These are phyloP conservation scores for Dendrothele bispora DNA, from an alignment of 768 basidiomycete species.

Conservation along the genomic window DNA sequence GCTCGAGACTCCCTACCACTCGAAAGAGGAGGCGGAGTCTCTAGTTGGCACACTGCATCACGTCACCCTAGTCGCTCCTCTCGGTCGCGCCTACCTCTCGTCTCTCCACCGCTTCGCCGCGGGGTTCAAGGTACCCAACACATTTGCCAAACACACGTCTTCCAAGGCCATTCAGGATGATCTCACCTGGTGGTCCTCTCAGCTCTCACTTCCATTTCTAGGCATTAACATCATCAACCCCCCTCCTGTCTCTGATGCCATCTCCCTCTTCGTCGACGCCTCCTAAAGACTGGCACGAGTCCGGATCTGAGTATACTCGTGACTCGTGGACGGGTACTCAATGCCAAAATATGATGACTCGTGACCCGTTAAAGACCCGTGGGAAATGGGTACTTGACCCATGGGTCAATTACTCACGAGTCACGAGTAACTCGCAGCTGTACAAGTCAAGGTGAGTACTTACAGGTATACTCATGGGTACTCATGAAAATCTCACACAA, in stretches of 20 bases:
- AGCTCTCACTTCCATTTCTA: neutral
- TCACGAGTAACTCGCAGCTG: too few relatives aligned
- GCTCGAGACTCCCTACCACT: slow-evolving; percentile 3
- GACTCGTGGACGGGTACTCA: too few relatives aligned
- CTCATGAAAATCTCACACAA: too few relatives aligned
- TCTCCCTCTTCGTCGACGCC: slow-evolving; percentile 39
- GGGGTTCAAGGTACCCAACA: slow-evolving; percentile 16
- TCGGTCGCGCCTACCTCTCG: slow-evolving; percentile 28
- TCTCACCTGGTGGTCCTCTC: neutral
- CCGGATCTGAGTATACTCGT: too few relatives aligned
- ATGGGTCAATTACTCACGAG: too few relatives aligned
- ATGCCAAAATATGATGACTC: too few relatives aligned
- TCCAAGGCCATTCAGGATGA: neutral
- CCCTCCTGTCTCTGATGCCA: slow-evolving; percentile 15
- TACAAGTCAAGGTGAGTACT: too few relatives aligned
- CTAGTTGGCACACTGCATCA: slow-evolving; percentile 37
- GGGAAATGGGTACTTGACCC: too few relatives aligned
- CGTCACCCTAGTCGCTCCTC: slow-evolving; percentile 27
- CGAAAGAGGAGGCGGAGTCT: slow-evolving; percentile 20
- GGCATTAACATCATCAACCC: slow-evolving; percentile 7
- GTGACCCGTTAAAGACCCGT: too few relatives aligned
- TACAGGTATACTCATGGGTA: too few relatives aligned
- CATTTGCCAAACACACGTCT: neutral
- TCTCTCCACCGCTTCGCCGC: slow-evolving; percentile 26
- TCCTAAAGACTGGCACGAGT: too few relatives aligned